Evolutionary conservation across 768 basidiomycete genomes (phyloP).

Genomic region (Lactifluus echinatus): DNA sequence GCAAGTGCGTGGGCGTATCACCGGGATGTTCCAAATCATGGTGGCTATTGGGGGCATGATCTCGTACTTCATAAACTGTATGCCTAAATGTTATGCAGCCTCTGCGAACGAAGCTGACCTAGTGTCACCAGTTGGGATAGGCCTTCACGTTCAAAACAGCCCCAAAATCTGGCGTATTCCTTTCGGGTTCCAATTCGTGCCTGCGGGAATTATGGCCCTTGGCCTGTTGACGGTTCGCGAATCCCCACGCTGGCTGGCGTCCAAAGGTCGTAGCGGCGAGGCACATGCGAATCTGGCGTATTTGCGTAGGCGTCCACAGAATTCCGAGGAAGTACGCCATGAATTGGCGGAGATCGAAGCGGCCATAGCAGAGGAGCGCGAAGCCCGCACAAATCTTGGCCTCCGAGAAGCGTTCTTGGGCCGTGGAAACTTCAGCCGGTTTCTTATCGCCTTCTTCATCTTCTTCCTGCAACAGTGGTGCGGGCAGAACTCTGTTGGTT

Average conservation of each 20-base stretch:
- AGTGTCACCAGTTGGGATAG: slow-evolving; percentile 45
- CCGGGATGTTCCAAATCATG: slow-evolving; percentile 82
- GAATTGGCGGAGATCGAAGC: slow-evolving; percentile 80
- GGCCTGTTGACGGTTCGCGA: slow-evolving; percentile 65
- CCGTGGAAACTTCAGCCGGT: slow-evolving; percentile 75
- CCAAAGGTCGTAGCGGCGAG: slow-evolving; percentile 45
- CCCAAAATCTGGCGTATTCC: slow-evolving; percentile 59
- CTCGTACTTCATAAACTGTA: slow-evolving; percentile 74
- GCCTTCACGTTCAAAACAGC: slow-evolving; percentile 40
- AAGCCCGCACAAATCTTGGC: slow-evolving; percentile 55
- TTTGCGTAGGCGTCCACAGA: slow-evolving; percentile 39
- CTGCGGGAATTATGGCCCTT: slow-evolving; percentile 59
- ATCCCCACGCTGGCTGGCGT: slow-evolving; percentile 71
- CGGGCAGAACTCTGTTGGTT: slow-evolving; percentile 74
- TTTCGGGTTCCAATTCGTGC: slow-evolving; percentile 68
- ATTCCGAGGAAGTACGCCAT: slow-evolving; percentile 39
- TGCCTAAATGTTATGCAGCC: slow-evolving; percentile 23
- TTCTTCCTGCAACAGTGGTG: slow-evolving; percentile 79
- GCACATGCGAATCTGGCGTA: slow-evolving; percentile 56
- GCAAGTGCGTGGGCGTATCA: slow-evolving; percentile 77
- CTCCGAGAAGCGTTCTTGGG: slow-evolving; percentile 66
- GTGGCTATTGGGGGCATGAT: slow-evolving; percentile 81
- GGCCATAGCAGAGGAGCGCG: slow-evolving; percentile 64
- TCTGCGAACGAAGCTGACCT: neutral
- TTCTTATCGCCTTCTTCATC: slow-evolving; percentile 75